Base-by-base conservation (phyloP, 2,329 filamentous ascomycete species). In the Pezicula rhizophila region DNA sequence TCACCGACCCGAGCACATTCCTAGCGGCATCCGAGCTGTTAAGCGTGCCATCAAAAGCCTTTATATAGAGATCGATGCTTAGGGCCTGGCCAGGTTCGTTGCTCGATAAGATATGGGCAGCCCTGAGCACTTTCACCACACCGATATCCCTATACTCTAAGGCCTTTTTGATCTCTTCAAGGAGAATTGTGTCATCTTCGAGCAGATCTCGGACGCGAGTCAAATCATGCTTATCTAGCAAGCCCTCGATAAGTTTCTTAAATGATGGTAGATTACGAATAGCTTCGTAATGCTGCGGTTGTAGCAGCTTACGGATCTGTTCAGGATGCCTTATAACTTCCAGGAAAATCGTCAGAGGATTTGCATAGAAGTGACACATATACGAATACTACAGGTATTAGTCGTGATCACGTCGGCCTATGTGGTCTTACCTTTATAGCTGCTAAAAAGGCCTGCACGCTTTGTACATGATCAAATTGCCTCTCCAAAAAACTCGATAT, bases 311-410 rank as follows among this genome's bases (percentile, higher is more conserved):
- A 3, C 34, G 37, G n/a, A 70, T 57, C 8, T 63, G 56, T 4
- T 57, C 55, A 1, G 70, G 48, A 12, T 62, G 54, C 14, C 60
- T 50, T 6, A 64, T 55, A 40, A 59, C 54, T n/a, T 63, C 60
- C 18, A 82, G 66, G 31, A 92, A 74, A 4, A 89, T 65, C 52
- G 82, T 88, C 3, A 90, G 70, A 1, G 85, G 80, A 57, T 90
- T 92, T 35, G 85, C 85, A 58, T 89, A 92, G 61, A 88, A 92
- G 63, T 90, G 86, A 49, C 84, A 88, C 87, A 95, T 91, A 62
- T 90, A 89, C 1, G 84, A 81, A 67, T 92, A 93, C 78, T 89
- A 64, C 15, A 52, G 17, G 4, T 37, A 34, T 53, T 4, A 57
- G 62, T 28, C 8, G 5, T 35, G 4, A 15, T 26, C 8, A 42